A percentile compares a stretch with the other conserved stretches of the same genome.
Conservation (phyloP, 2,329 filamentous ascomycete species). For the Penicillium sp. region DNA sequence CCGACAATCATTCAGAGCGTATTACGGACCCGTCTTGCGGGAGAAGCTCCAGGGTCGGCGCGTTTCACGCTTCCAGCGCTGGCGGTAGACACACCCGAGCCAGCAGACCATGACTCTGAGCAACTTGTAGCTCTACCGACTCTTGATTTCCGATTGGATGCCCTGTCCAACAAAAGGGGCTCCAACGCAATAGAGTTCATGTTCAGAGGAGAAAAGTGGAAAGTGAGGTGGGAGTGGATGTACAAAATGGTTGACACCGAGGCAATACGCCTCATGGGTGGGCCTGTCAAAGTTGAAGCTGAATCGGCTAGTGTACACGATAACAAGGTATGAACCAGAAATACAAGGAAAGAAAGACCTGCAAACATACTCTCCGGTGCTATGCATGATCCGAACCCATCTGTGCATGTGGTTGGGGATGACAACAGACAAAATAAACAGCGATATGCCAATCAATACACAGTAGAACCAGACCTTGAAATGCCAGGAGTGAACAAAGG, state of each 20-base stretch:
- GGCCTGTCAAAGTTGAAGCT: slow-evolving; percentile 21
- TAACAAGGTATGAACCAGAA: slow-evolving; percentile 12
- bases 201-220: slow-evolving; percentile 17
- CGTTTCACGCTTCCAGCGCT: slow-evolving; percentile 48
- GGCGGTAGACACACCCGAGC: slow-evolving; percentile 6
- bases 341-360: slow-evolving; percentile 17
- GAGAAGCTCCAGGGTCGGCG: slow-evolving; percentile 36
- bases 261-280: slow-evolving; percentile 34
- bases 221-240: slow-evolving; percentile 41
- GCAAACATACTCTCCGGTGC: slow-evolving; percentile 22
- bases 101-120: background rate
- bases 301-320: slow-evolving; percentile 30
- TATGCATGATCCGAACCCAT: slow-evolving; percentile 26
- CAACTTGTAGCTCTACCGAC: slow-evolving; percentile 33
- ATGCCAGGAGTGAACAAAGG: slow-evolving; percentile 6
- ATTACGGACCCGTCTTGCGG: slow-evolving; percentile 23
- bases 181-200: slow-evolving; percentile 9
- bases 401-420: slow-evolving; percentile 15
- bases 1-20: background rate
- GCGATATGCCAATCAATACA: slow-evolving; percentile 14
- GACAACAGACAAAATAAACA: slow-evolving; percentile 16
- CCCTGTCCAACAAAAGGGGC: background rate
- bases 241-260: slow-evolving; percentile 43
- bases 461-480: slow-evolving; percentile 2
- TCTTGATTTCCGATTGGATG: slow-evolving; percentile 23